A percentile compares a stretch with the other conserved stretches of the same genome.
Conservation (phyloP, 2,329 filamentous ascomycete genomes). For the Phaeosphaeriaceae sp. region DNA sequence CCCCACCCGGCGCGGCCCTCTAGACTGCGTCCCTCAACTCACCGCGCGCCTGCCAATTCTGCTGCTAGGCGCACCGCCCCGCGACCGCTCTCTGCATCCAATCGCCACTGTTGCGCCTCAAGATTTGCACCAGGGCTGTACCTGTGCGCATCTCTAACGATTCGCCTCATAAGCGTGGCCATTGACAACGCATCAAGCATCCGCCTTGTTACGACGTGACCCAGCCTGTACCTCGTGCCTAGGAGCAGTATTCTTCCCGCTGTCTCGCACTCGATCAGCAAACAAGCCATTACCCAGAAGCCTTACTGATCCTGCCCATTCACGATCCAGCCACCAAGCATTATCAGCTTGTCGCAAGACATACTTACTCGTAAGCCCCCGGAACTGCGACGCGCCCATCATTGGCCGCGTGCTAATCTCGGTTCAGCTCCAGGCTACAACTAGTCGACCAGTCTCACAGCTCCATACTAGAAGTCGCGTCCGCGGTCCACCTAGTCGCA, state of each 20-base stretch:
- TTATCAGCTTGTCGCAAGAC: slow-evolving; percentile 21
- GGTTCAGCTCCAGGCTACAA: slow-evolving; percentile 43
- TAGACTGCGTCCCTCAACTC: slow-evolving; percentile 32
- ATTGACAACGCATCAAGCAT: slow-evolving; percentile 55
- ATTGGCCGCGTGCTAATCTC: slow-evolving; percentile 43
- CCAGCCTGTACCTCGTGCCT: slow-evolving; percentile 38
- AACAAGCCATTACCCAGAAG: slow-evolving; percentile 36
- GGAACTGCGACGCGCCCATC: slow-evolving; percentile 22
- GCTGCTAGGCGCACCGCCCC: slow-evolving; percentile 44
- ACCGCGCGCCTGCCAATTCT: slow-evolving; percentile 21
- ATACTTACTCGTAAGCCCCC: slow-evolving; percentile 32
- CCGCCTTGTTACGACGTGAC: slow-evolving; percentile 48
- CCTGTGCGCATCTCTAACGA: slow-evolving; percentile 39
- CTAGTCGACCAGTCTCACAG: slow-evolving; percentile 38
- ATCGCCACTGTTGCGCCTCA: slow-evolving; percentile 41
- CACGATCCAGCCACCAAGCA: slow-evolving; percentile 26
- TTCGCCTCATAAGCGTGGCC: slow-evolving; percentile 51
- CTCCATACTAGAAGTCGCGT: slow-evolving; percentile 35
- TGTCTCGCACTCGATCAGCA: slow-evolving; percentile 41
- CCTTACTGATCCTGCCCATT: slow-evolving; percentile 28
- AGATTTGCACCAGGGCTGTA: slow-evolving; percentile 36
- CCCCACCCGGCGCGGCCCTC: slow-evolving; percentile 48
- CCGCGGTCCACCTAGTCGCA: slow-evolving; percentile 28
- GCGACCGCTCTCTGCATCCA: slow-evolving; percentile 30
- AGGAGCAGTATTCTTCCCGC: slow-evolving; percentile 37